A percentile compares a stretch with the other conserved stretches of the same genome.
Conservation (phyloP, 1,139 yeast species). For the Yamadazyma diddensiae region DNA sequence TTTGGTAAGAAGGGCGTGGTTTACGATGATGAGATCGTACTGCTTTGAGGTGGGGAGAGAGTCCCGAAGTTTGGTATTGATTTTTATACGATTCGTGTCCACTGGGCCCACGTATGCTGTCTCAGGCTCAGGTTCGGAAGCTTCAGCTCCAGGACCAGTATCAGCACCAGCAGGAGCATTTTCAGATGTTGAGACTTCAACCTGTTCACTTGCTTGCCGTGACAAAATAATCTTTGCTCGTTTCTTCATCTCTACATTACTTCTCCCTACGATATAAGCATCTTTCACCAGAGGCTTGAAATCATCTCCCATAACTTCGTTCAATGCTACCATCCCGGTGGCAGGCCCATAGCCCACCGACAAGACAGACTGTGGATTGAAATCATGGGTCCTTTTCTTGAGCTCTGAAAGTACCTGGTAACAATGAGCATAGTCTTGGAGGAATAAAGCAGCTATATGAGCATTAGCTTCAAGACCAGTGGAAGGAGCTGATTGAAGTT, state of each 20-base stretch:
- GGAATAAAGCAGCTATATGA: slow-evolving; percentile 77
- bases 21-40: slow-evolving; percentile 83
- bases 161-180: neutral
- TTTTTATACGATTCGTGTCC: slow-evolving; percentile 51
- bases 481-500: slow-evolving; percentile 51
- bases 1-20: slow-evolving; percentile 69
- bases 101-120: slow-evolving; percentile 50
- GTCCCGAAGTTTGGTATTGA: slow-evolving; percentile 52
- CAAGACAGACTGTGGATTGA: slow-evolving; percentile 64
- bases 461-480: slow-evolving; percentile 71
- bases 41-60: slow-evolving; percentile 44
- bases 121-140: neutral
- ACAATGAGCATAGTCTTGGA: slow-evolving; percentile 78
- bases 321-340: slow-evolving; percentile 84
- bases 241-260: slow-evolving; percentile 62
- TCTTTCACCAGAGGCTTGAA: slow-evolving; percentile 66
- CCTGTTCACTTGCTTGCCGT: slow-evolving; percentile 59
- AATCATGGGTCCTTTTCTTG: slow-evolving; percentile 49
- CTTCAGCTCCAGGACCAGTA: neutral
- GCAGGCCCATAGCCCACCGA: slow-evolving; percentile 94
- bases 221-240: slow-evolving; percentile 75
- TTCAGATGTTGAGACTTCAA: neutral
- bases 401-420: slow-evolving; percentile 69
- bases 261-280: slow-evolving; percentile 69
- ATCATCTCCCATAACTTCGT: slow-evolving; percentile 69